Percentiles rank a stretch among this genome's conserved stretches.
Conservation (phyloP, 306 rosid species). For the Adenanthera pavonina region DNA sequence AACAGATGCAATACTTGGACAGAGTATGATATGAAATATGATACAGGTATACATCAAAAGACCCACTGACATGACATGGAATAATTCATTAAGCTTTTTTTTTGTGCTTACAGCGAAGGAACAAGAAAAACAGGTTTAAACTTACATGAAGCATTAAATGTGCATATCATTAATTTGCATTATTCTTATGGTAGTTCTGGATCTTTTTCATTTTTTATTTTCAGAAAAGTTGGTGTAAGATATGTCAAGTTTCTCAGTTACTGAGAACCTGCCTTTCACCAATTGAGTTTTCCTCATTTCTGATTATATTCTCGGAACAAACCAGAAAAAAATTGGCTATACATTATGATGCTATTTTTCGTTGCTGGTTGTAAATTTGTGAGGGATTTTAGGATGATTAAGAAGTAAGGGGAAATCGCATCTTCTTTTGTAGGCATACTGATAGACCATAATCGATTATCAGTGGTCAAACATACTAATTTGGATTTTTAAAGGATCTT, state of each 20-base stretch:
- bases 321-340: conserved; percentile 4
- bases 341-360: not conserved
- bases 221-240: not conserved
- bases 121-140: not conserved
- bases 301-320: not conserved
- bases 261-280: conserved; percentile 14
- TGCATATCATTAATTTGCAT: not conserved
- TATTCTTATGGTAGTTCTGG: conserved; percentile 13
- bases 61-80: not conserved
- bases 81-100: not conserved
- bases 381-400: conserved; percentile 2
- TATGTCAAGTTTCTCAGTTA: not conserved
- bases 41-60: not conserved
- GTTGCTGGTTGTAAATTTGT: not conserved
- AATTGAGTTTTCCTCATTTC: not conserved
- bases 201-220: not conserved
- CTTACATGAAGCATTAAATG: not conserved
- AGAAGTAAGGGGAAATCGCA: conserved; percentile 11
- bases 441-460: not conserved
- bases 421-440: conserved; percentile 4
- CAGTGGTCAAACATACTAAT: conserved; percentile 28
- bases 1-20: not conserved
- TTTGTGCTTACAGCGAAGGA: not conserved
- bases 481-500: conserved; percentile 28
- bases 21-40: not conserved